These are phyloP conservation scores for Saprolegnia parasitica DNA, from an alignment of 352 stramenopile species.

Conservation along the genomic window DNA sequence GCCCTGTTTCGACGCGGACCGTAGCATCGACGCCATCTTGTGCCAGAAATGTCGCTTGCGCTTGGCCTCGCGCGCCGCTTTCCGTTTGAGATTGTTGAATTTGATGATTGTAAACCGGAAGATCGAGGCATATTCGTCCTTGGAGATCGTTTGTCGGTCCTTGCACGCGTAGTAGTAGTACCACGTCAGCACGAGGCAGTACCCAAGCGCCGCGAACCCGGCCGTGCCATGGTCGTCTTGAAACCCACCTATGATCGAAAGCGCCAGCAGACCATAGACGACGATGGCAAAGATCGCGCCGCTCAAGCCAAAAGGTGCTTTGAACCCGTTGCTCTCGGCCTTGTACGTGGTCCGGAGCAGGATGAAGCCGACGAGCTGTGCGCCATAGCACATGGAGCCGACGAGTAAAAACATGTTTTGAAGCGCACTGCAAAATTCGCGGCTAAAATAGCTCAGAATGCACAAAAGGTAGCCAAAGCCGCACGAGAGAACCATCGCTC, in stretches of 20 bases:
- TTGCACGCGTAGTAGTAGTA: slow-evolving; percentile 13
- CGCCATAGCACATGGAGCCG: neutral
- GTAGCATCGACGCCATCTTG: neutral
- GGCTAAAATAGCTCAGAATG: neutral
- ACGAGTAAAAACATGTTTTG: slow-evolving; percentile 5
- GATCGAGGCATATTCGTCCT: slow-evolving; percentile 19
- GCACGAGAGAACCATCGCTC: neutral
- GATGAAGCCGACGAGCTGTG: neutral
- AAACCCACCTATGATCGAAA: slow-evolving; percentile 13
- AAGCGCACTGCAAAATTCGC: neutral
- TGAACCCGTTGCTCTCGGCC: slow-evolving; percentile 6
- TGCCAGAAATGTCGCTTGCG: neutral
- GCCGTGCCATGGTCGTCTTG: neutral
- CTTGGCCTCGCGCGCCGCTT: neutral
- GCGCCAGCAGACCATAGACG: neutral
- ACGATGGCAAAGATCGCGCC: neutral
- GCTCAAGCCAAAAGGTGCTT: neutral
- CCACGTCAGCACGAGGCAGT: neutral
- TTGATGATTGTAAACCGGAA: slow-evolving; percentile 21
- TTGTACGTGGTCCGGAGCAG: slow-evolving; percentile 22
- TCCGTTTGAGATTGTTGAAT: slow-evolving; percentile 10
- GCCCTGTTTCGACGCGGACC: neutral
- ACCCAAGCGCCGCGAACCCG: neutral
- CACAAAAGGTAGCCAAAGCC: neutral
- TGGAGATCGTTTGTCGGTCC: slow-evolving; percentile 1